Evolutionary conservation across 306 rosid species (phyloP).

Genomic region (Prunus kanzakura): DNA sequence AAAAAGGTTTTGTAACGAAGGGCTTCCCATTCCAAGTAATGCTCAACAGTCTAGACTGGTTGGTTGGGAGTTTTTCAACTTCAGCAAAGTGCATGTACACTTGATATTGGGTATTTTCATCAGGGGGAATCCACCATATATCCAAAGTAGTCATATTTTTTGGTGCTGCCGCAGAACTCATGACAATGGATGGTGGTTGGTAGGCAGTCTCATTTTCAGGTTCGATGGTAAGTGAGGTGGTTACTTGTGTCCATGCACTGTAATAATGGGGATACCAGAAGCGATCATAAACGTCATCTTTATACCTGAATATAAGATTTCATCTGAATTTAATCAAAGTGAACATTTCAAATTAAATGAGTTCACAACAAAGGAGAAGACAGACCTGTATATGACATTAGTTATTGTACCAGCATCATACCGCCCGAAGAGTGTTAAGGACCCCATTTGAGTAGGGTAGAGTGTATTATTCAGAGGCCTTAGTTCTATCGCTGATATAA

Average conservation of each 20-base stretch:
- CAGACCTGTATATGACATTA: slow-evolving; percentile 10
- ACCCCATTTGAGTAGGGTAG: slow-evolving; percentile 6
- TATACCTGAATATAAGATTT: slow-evolving; percentile 23
- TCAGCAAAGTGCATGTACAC: slow-evolving; percentile 55
- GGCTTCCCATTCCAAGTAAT: slow-evolving; percentile 27
- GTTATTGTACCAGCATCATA: slow-evolving; percentile 11
- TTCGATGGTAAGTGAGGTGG: slow-evolving; percentile 7
- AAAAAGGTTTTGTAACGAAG: slow-evolving; percentile 1
- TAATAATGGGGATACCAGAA: slow-evolving; percentile 33
- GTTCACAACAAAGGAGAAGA: neutral
- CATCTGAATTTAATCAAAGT: neutral
- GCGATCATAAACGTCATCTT: slow-evolving; percentile 41
- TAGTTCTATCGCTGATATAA: slow-evolving; percentile 41
- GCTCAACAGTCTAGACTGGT: slow-evolving; percentile 33
- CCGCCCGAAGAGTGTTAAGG: neutral
- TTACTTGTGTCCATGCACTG: neutral
- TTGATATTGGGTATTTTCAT: slow-evolving; percentile 13
- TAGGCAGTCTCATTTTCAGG: neutral
- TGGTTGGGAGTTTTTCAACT: slow-evolving; percentile 23
- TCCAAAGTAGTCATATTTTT: slow-evolving; percentile 13
- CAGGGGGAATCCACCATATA: neutral
- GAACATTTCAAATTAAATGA: neutral
- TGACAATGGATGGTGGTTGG: slow-evolving; percentile 30
- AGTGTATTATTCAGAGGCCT: slow-evolving; percentile 14
- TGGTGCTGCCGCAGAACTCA: slow-evolving; percentile 34